A percentile compares a stretch with the other conserved stretches of the same genome.
phyloP scores from a whole-genome alignment of 768 basidiomycete species.

The Clavaria fumosa region DNA sequence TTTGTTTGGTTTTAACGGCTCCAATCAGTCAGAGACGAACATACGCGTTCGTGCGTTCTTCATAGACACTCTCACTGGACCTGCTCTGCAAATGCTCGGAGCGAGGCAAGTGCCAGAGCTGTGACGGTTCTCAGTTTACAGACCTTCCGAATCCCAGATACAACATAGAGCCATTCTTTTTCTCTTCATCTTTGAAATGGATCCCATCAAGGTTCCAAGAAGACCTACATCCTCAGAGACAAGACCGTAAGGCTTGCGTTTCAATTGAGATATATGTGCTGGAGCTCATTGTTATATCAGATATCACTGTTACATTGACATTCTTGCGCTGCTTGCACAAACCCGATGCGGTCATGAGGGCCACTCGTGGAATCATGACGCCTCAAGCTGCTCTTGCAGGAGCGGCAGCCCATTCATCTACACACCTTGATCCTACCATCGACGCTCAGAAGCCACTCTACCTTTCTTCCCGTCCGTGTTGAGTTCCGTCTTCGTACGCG shows the following conservation, averaged over 20 bases:
- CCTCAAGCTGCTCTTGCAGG: not conserved
- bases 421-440: conserved; percentile 20
- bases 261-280: not conserved
- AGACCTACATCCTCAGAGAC: conserved; percentile 19
- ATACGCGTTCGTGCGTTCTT: conserved; percentile 36
- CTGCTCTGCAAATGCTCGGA: conserved; percentile 41
- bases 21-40: conserved; percentile 4
- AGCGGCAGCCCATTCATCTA: not conserved
- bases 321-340: conserved; percentile 30
- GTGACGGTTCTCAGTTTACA: not conserved
- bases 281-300: conserved; percentile 15
- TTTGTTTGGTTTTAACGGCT: not conserved
- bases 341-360: conserved; percentile 15
- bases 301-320: conserved; percentile 39
- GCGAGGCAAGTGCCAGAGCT: conserved; percentile 19
- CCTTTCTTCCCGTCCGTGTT: no score
- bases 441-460: conserved; percentile 38
- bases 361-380: not conserved
- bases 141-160: conserved; percentile 19
- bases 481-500: no score
- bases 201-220: conserved; percentile 54
- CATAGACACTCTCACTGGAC: conserved; percentile 32
- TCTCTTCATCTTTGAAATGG: conserved; percentile 48
- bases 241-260: conserved; percentile 30
- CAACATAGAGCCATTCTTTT: conserved; percentile 48